Percentiles rank a stretch among this genome's conserved stretches.
phyloP scores from a whole-genome alignment of 1,284 basidiomycete genomes.

The Fomitiporia mediterranea region DNA sequence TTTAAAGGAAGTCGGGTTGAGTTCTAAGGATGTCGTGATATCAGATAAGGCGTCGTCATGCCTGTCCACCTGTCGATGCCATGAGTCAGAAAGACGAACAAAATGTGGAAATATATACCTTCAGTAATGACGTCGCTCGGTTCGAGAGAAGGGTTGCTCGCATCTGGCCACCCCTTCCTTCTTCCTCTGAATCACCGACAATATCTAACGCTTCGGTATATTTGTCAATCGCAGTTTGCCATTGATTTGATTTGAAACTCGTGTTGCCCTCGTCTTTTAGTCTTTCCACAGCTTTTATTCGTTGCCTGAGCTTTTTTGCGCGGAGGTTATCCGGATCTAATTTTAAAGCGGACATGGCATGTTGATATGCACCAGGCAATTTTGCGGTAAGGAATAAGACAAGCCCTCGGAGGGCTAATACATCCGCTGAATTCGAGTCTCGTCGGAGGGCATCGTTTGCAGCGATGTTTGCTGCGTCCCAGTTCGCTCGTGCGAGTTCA shows the following conservation, averaged over 20 bases:
- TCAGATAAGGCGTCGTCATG: slow-evolving; percentile 69
- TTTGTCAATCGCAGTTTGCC: slow-evolving; percentile 61
- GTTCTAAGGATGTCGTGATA: slow-evolving; percentile 60
- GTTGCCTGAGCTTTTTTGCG: slow-evolving; percentile 69
- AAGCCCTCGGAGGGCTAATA: slow-evolving; percentile 74
- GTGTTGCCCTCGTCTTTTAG: slow-evolving; percentile 83
- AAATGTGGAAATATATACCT: slow-evolving; percentile 39
- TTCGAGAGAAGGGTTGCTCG: slow-evolving; percentile 80
- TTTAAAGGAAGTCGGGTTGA: slow-evolving; percentile 73
- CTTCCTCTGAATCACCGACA: slow-evolving; percentile 58
- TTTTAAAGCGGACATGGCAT: slow-evolving; percentile 69
- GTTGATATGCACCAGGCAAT: slow-evolving; percentile 66
- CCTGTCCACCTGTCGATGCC: slow-evolving; percentile 46
- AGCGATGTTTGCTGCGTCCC: slow-evolving; percentile 64
- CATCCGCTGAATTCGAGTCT: slow-evolving; percentile 73
- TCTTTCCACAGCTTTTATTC: slow-evolving; percentile 74
- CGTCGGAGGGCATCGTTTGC: slow-evolving; percentile 75
- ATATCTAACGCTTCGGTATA: slow-evolving; percentile 69
- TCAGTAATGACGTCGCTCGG: slow-evolving; percentile 76
- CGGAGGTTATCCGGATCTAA: slow-evolving; percentile 74
- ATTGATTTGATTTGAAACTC: slow-evolving; percentile 63
- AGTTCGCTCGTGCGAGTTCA: slow-evolving; percentile 63
- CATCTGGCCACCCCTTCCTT: slow-evolving; percentile 70
- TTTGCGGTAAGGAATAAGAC: slow-evolving; percentile 76
- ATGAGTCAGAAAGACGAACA: slow-evolving; percentile 20